These are phyloP conservation scores for Volvariella surrecta DNA, from an alignment of 1,284 basidiomycete species.

Conservation along the genomic window DNA sequence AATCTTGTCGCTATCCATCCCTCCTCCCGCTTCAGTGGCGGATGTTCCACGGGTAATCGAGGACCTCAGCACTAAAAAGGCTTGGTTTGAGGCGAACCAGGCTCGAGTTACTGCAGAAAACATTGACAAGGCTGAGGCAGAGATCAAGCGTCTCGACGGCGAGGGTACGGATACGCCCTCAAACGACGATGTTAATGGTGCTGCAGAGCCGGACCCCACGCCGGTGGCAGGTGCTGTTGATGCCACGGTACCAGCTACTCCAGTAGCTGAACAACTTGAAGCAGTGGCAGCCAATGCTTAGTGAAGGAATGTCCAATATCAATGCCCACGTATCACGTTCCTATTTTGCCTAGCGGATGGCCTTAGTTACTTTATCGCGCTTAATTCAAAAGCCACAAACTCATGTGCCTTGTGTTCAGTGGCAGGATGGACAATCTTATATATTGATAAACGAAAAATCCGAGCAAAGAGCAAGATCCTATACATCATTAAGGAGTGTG, in stretches of 20 bases:
- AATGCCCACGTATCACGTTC: no score
- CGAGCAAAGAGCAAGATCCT: constrained; percentile 12
- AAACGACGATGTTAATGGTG: constrained; percentile 23
- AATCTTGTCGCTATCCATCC: constrained; percentile 83
- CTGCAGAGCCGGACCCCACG: constrained; percentile 39
- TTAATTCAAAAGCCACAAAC: no score
- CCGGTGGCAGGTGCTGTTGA: constrained; percentile 22
- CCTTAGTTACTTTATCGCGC: no score
- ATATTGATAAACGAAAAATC: constrained; percentile 19
- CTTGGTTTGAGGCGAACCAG: constrained; percentile 86
- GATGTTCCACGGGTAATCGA: constrained; percentile 84
- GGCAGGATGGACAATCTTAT: constrained; percentile 9
- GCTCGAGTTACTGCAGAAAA: constrained; percentile 61
- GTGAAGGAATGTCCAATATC: no score
- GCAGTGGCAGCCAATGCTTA: no score
- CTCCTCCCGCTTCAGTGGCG: constrained; percentile 71
- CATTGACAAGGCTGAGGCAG: constrained; percentile 71
- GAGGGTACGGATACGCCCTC: constrained; percentile 6
- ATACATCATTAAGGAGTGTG: constrained; percentile 23
- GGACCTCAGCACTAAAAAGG: constrained; percentile 90
- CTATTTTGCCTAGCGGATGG: no score
- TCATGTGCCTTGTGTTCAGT: no score
- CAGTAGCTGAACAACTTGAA: constrained; percentile 8
- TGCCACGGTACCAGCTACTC: constrained; percentile 17
- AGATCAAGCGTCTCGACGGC: constrained; percentile 60